Evolutionary conservation across 2,329 filamentous ascomycete species (phyloP), one percentile per base, ranked within the genome.

Genomic region (Colletotrichum shisoi): DNA sequence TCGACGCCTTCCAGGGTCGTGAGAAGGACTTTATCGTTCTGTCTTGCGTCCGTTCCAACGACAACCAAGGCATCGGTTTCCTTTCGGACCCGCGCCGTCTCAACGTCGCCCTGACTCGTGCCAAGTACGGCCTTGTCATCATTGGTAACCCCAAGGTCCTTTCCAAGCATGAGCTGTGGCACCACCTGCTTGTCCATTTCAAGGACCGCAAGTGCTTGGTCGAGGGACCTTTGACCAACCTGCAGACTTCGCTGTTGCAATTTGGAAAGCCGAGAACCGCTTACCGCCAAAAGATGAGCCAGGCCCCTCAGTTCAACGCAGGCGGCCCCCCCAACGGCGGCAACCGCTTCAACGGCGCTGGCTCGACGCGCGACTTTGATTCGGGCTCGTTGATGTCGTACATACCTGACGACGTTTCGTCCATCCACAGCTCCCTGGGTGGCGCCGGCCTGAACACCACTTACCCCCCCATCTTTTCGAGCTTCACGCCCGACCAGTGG

Each of bases 21-120:
- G 95, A 99, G 81, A 99, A 99, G 82, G 95, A 99, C 76, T 99
- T 97, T 75, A 99, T 99, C 74, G 94, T 99, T 45, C 84, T 99
- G 39, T 98, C 95, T 69, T 99, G 95, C 76, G 95, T 99, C 57
- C 92, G 95, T 76, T 98, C 94, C 76, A 99, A 99, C 77, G 95
- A 99, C 74, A 96, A 98, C 77, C 95, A 99, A 78, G 95, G 95
- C 71, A 99, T 99, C 73, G 95, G 95, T 80, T 99, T 99, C 87
- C 83, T 99, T 83, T 98, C 94, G 68, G 95, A 99, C 73, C 95
- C 95, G 59, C 92, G 95, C 71, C 94, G 95, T 84, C 88, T 99
- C 74, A 99, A 99, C 76, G 95, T 99, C 24, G 95, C 94, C 45
- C 85, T 99, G 71, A 99, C 95, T 57, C 92, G 95, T 82, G 95